Base-by-base conservation (phyloP, 371 early-diverging fungal genomes). In the Dichotomocladium elegans region DNA sequence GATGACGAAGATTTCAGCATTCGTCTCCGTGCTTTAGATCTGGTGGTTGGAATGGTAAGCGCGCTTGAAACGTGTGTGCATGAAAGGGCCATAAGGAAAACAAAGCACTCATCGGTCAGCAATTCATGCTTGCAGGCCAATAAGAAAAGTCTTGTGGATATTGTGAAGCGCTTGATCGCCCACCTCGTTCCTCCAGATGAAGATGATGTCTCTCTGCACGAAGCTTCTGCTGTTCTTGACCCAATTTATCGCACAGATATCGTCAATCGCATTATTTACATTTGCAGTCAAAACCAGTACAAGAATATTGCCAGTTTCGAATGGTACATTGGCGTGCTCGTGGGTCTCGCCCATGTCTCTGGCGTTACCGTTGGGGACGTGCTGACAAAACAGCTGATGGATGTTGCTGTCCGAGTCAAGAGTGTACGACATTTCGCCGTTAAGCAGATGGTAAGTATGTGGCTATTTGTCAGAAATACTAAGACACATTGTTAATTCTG, bases 1-100 rank as follows among this genome's bases (percentile, higher is more conserved):
- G 96, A 95, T 29, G 96, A 96, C 58, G 82, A 87, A 3, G 98
- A 98, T 64, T 77, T 90, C 45, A 89, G 89, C 61, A 95, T 98
- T 58, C 85, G 97, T 30, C 74, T 89, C 55, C 82, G 94, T 15
- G 88, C 96, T 0, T 65, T 96, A 57, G 93, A 95, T 59, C 71
- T 95, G 5, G 80, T 95, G 4, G 83, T 89, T 12, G 86, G 86
- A 14, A 88, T 96, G 90, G 89, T 89, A 60, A 54, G 64, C 22
- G 2, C 1, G 1, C 19, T 15, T 34, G 17, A 19, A 22, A 37
- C 37, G 6, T 17, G n/a, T 22, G 34, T 8, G 2, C 12, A 27
- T 8, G 4, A n/a, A 11, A 10, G 12, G 21, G 8, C 12, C 17
- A 11, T 3, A 5, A n/a, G n/a, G n/a, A n/a, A n/a, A n/a, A n/a